Conservation (phyloP, 108 stramenopile genomes). For the Nitzschia sp. region DNA sequence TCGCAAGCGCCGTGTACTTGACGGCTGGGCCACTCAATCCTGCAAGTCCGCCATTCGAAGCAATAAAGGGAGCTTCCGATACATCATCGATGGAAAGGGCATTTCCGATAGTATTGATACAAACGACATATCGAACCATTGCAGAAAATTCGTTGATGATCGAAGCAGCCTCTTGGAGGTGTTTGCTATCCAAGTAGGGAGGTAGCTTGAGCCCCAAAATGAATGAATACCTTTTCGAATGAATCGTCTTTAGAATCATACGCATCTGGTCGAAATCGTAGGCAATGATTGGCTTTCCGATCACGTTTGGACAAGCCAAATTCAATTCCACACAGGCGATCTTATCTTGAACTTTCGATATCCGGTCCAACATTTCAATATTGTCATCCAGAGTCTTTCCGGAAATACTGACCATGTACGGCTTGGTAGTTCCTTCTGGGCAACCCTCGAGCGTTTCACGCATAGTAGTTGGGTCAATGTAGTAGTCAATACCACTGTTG, state of each 20-base stretch:
- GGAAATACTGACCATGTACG: constrained; percentile 89
- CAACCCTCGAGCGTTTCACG: constrained; percentile 56
- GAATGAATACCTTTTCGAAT: constrained; percentile 40
- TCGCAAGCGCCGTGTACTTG: constrained; percentile 88
- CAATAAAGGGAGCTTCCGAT: constrained; percentile 73
- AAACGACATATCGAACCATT: constrained; percentile 67
- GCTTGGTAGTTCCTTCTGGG: constrained; percentile 45
- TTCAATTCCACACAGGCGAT: constrained; percentile 86
- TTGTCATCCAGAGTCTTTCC: constrained; percentile 86
- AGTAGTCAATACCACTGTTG: constrained; percentile 91
- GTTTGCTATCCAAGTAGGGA: constrained; percentile 90
- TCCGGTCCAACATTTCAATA: constrained; percentile 74
- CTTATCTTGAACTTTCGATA: constrained; percentile 34
- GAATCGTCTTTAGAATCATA: constrained; percentile 51
- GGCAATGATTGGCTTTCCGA: constrained; percentile 91
- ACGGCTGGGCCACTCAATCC: constrained; percentile 84
- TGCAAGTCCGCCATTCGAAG: constrained; percentile 82
- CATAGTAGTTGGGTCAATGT: constrained; percentile 71
- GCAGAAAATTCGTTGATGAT: constrained; percentile 76
- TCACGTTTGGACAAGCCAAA: constrained; percentile 93
- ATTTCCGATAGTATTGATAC: constrained; percentile 91
- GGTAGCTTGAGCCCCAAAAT: constrained; percentile 85
- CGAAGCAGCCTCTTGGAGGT: constrained; percentile 73
- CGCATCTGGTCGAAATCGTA: constrained; percentile 92
- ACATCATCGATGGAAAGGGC: constrained; percentile 66